Base-by-base conservation (phyloP, 169 alveolate species). In the Babesia bigemina region DNA sequence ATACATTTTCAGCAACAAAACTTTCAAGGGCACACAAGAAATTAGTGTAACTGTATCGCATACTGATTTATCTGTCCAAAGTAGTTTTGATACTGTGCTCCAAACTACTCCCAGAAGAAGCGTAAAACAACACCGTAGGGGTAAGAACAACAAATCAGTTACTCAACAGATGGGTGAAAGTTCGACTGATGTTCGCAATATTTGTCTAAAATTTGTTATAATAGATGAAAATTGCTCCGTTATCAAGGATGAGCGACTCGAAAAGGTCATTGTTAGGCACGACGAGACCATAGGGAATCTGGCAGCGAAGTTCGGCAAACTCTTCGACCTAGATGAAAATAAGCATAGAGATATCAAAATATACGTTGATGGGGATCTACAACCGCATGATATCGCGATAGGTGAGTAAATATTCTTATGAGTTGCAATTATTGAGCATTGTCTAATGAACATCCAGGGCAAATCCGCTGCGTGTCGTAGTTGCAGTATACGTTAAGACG, bases 301-400 rank as follows among this genome's bases (percentile, higher is more conserved):
- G 12, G 88, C 79, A 11, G 77, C 70, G 29, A 81, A 81, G 36
- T 44, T 81, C 26, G 88, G 88, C 21, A 70, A 72, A 47, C 21
- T 81, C 60, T 81, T 58, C 69, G 66, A 74, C 22, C 69, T 81
- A 26, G 78, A 72, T 17, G 66, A 60, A 49, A 56, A 62, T 52
- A 33, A 65, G 24, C 28, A 63, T 55, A 74, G 50, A 22, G 77
- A 61, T 52, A 45, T 81, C 17, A 50, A 26, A 49, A 58, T 81
- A 39, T 69, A 67, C 26, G 53, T 81, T 17, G 88, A 81, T 67
- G 88, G 88, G 55, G 88, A 81, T 56, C 56, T 59, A 0, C 77
- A 72, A 33, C 59, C 72, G 9, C 88, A 81, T 33, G 44, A 70
- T n/a, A 36, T 62, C 8, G 53, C 63, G 45, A 81, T 81, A 57